Evolutionary conservation across 768 basidiomycete species (phyloP), one percentile per base, ranked within the genome.

Genomic region (Coprinopsis marcescibilis): DNA sequence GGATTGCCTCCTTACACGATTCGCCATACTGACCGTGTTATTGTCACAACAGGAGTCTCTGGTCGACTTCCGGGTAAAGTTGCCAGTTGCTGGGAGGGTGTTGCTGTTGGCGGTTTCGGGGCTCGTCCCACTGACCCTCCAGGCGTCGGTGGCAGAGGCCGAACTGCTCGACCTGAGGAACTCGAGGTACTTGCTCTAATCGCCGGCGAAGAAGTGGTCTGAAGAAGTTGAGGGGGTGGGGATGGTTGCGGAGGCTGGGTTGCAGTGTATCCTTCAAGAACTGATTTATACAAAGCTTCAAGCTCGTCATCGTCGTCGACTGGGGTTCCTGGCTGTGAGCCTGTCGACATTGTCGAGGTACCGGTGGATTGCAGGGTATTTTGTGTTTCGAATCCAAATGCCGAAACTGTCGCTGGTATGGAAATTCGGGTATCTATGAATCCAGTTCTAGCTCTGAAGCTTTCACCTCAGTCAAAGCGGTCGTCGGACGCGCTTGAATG

Each of bases 141-240:
- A 14, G 50, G 45, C 13, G 50, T 43, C 4, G 50, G 50, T 6
- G 50, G 50, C 25, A 46, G 32, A 8, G 50, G 50, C 25, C 41
- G 32, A 1, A 43, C 25, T 15, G 43, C 39, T 19, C 48, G 48
- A 3, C 24, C 42, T 15, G 48, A 49, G 23, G 5, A 12, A 24
- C 15, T 30, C 8, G 23, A 39, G 25, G 5, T 30, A 23, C 41
- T 17, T 8, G 23, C 10, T 25, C 39, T 6, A 20, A 19, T 40
- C 19, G 12, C 13, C 41, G 39, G 39, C 15, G n/a, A n/a, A n/a
- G n/a, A n/a, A n/a, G n/a, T n/a, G n/a, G n/a, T n/a, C n/a, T n/a
- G n/a, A n/a, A n/a, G n/a, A n/a, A n/a, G n/a, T n/a, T n/a, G n/a
- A n/a, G n/a, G n/a, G n/a, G n/a, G n/a, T n/a, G n/a, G n/a, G n/a